Base-by-base conservation (phyloP, 345 rosid species). In the Erodium maritimum region DNA sequence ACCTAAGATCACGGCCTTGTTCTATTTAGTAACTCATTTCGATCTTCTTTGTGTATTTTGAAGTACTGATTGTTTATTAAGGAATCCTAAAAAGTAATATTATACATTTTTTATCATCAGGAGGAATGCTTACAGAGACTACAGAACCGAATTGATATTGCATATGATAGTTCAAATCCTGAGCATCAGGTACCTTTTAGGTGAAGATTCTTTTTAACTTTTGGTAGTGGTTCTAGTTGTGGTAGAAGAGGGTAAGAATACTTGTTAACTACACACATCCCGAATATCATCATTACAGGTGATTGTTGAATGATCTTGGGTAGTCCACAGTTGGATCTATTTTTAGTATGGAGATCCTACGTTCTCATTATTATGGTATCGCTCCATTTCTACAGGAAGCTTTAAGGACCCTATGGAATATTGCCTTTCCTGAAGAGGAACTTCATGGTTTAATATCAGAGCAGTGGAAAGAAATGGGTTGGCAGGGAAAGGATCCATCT, bases 391-490 rank as follows among this genome's bases (percentile, higher is more conserved):
- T 69, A 37, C 74, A 94, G 99, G 96, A 85, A 55, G 90, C 97
- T 63, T 72, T 94, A 71, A 90, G 66, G 79, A 85, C 82, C 37
- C 71, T 94, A 22, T 94, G 99, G 99, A 79, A 72, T 68, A 90
- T 81, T 73, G 70, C 99, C 51, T 94, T 87, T 80, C 97, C 97
- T 52, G 88, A 80, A 60, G 97, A 90, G 74, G 90, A 94, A 76
- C 95, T 94, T 58, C 70, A 53, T 59, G 86, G 87, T 59, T 67
- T 94, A 64, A 81, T 90, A 79, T 85, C 99, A 65, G 99, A 94
- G 76, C 99, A 87, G 65, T 94, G 99, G 99, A 94, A 94, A 77
- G 96, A 87, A 82, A 94, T 94, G 99, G 99, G 99, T 55, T 94
- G 99, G 99, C 99, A 90, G 76, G 99, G 99, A 54, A 94, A 90